These are phyloP conservation scores for Setaria viridis DNA, from an alignment of 202 grass and related monocot species.

Conservation along the genomic window DNA sequence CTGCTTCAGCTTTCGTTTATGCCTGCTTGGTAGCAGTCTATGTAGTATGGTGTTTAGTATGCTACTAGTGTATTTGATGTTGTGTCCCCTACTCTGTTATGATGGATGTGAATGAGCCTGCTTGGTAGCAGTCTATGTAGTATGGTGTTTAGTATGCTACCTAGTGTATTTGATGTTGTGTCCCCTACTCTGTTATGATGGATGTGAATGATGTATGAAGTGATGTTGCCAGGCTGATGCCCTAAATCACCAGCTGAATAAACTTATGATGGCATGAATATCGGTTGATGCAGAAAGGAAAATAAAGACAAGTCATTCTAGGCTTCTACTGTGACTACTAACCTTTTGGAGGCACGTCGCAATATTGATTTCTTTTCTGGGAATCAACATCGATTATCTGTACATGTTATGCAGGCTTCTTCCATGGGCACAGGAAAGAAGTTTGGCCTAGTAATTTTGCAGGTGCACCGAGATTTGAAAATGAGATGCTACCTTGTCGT, in stretches of 20 bases:
- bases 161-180: not conserved
- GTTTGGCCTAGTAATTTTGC: not conserved
- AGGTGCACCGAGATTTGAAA: not conserved
- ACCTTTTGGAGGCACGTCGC: not conserved
- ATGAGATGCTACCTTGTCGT: not conserved
- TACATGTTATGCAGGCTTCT: not conserved
- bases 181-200: not conserved
- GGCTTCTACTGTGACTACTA: not conserved
- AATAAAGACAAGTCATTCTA: not conserved
- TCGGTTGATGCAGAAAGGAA: not conserved
- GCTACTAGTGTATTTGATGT: not conserved
- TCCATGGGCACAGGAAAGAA: not conserved
- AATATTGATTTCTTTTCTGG: not conserved
- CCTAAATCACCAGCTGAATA: not conserved
- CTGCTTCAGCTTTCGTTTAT: not conserved
- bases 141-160: not conserved
- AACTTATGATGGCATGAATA: too few species aligned
- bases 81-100: not conserved
- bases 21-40: not conserved
- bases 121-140: not conserved
- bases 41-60: not conserved
- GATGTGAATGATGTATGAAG: conserved; percentile 12
- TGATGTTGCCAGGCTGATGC: not conserved
- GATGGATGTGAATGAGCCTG: not conserved
- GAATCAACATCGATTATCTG: not conserved